A percentile compares a stretch with the other conserved stretches of the same genome.
These are phyloP conservation scores for Forsythia viridissima DNA, from an alignment of 257 asterid species.

Conservation along the genomic window DNA sequence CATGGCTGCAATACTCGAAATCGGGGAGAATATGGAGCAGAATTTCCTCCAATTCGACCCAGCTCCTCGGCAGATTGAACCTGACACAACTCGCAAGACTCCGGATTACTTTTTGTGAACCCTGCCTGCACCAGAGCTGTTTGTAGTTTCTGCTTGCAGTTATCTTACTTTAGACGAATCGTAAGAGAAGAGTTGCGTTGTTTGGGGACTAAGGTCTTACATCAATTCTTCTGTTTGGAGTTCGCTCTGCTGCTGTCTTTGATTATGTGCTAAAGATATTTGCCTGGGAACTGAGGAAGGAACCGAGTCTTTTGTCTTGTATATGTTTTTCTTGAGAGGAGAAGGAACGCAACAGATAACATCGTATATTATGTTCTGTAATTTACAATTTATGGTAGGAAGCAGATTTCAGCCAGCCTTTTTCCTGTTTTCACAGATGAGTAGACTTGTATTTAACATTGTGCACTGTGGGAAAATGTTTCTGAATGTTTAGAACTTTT, in stretches of 20 bases:
- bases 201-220: constrained; percentile 48
- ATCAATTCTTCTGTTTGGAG: constrained; percentile 47
- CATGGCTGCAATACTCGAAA: constrained; percentile 97
- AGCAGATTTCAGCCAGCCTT: not conserved
- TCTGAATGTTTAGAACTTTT: not conserved
- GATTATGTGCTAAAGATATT: constrained; percentile 44
- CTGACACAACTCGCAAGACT: constrained; percentile 90
- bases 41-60: constrained; percentile 97
- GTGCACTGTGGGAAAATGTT: not conserved
- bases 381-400: constrained; percentile 23
- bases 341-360: constrained; percentile 37
- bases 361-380: constrained; percentile 42
- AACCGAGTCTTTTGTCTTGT: constrained; percentile 34
- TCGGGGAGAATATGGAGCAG: constrained; percentile 93
- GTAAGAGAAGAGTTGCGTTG: constrained; percentile 41
- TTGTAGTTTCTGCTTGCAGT: constrained; percentile 35
- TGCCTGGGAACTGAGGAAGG: constrained; percentile 36
- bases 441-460: not conserved
- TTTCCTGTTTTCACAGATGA: not conserved
- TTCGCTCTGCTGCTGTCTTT: constrained; percentile 49
- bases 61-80: constrained; percentile 96
- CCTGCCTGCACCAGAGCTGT: constrained; percentile 21
- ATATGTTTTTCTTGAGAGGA: constrained; percentile 44
- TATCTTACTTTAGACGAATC: constrained; percentile 55
- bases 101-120: constrained; percentile 90